These are phyloP conservation scores for Tieghemostelium lacteum DNA, from an alignment of 78 protist species.

Conservation along the genomic window DNA sequence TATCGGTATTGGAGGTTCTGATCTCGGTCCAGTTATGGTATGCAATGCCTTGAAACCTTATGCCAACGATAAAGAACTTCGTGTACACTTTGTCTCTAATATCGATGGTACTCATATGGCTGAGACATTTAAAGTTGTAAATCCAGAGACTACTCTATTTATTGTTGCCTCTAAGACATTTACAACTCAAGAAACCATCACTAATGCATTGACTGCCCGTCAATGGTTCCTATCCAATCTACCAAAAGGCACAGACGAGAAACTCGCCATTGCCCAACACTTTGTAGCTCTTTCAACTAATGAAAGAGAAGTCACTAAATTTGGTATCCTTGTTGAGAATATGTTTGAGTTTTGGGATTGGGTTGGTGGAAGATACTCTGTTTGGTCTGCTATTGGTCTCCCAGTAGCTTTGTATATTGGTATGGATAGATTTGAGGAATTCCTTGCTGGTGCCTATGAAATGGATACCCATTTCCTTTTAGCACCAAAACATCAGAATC, in stretches of 20 bases:
- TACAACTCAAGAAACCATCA: conserved; percentile 97
- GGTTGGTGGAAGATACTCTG: conserved; percentile 98
- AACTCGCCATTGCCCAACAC: conserved; percentile 92
- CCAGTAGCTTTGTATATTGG: conserved; percentile 91
- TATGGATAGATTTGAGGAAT: conserved; percentile 88
- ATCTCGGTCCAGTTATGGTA: conserved; percentile 97
- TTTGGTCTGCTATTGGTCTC: conserved; percentile 97
- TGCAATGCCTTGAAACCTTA: conserved; percentile 93
- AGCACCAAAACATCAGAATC: conserved; percentile 85
- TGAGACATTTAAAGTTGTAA: conserved; percentile 78
- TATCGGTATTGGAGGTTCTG: conserved; percentile 98
- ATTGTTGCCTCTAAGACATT: conserved; percentile 97
- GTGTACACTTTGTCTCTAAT: conserved; percentile 94
- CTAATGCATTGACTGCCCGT: conserved; percentile 94
- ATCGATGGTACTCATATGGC: conserved; percentile 97
- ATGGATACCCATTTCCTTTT: conserved; percentile 96
- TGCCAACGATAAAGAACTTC: conserved; percentile 61
- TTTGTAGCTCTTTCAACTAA: conserved; percentile 98
- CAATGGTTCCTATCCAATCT: conserved; percentile 83
- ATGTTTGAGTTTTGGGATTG: conserved; percentile 99
- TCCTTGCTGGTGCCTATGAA: conserved; percentile 95
- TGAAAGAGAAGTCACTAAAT: conserved; percentile 79
- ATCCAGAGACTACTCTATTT: conserved; percentile 94
- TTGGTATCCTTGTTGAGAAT: conserved; percentile 95
- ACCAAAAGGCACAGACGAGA: not conserved